A percentile compares a stretch with the other conserved stretches of the same genome.
These are phyloP conservation scores for Ogataea methylovora DNA, from an alignment of 805 yeast species.

Conservation along the genomic window DNA sequence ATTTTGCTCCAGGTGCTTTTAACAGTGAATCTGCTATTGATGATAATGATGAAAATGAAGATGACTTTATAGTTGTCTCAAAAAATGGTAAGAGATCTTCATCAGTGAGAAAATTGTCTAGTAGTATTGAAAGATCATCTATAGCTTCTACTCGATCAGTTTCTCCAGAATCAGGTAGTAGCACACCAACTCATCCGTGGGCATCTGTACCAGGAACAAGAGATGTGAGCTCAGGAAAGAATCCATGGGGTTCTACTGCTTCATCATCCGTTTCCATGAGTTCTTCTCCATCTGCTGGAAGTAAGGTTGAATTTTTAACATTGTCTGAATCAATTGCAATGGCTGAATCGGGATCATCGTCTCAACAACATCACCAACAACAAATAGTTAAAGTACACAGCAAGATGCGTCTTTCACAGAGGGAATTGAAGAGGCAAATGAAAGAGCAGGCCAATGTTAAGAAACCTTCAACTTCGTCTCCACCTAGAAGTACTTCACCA, in stretches of 20 bases:
- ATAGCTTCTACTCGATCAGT: slow-evolving; percentile 2
- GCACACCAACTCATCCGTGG: too few species aligned
- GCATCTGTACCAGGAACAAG: background rate
- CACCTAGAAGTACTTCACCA: slow-evolving; percentile 1
- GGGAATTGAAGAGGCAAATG: slow-evolving; percentile 44
- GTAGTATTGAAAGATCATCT: slow-evolving; percentile 5
- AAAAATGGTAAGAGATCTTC: slow-evolving; percentile 17
- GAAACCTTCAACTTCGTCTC: background rate
- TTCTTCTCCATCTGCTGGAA: slow-evolving; percentile 1
- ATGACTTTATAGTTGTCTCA: slow-evolving; percentile 26
- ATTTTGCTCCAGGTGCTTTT: slow-evolving; percentile 1
- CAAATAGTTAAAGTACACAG: too few species aligned
- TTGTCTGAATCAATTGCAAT: slow-evolving; percentile 6
- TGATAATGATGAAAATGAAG: slow-evolving; percentile 20
- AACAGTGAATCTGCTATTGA: slow-evolving; percentile 14
- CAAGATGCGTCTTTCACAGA: slow-evolving; percentile 45
- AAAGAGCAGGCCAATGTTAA: slow-evolving; percentile 10
- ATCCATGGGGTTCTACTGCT: background rate
- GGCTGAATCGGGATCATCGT: slow-evolving; percentile 7
- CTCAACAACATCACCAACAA: slow-evolving; percentile 8
- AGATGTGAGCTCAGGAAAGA: background rate
- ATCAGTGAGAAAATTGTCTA: slow-evolving; percentile 11
- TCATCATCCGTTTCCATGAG: slow-evolving; percentile 3
- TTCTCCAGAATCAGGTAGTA: too few species aligned
- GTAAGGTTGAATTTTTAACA: slow-evolving; percentile 5